Evolutionary conservation across 2,329 filamentous ascomycete genomes (phyloP).

Genomic region (Pseudogymnoascus sp.): DNA sequence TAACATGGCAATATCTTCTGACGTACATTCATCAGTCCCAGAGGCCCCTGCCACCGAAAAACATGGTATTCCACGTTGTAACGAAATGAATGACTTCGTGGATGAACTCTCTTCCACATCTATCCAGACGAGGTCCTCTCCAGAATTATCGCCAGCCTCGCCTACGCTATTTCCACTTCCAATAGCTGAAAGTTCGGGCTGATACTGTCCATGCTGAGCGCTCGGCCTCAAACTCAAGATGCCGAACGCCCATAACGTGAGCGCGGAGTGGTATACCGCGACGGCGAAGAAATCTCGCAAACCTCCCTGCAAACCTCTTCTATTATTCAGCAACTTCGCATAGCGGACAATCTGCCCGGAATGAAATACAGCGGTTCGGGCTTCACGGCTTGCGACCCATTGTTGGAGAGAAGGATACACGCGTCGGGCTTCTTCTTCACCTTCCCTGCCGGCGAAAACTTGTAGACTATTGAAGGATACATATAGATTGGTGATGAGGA

Average conservation of each 20-base stretch:
- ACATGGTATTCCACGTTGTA: slow-evolving; percentile 44
- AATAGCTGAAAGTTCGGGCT: slow-evolving; percentile 23
- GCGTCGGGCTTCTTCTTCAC: slow-evolving; percentile 54
- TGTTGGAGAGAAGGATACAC: slow-evolving; percentile 50
- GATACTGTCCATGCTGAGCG: slow-evolving; percentile 21
- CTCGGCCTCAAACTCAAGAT: slow-evolving; percentile 42
- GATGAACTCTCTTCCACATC: slow-evolving; percentile 47
- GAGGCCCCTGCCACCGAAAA: slow-evolving; percentile 28
- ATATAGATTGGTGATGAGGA: slow-evolving; percentile 56
- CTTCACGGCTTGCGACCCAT: slow-evolving; percentile 48
- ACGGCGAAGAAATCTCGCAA: slow-evolving; percentile 61
- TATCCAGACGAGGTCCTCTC: slow-evolving; percentile 38
- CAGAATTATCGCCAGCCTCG: slow-evolving; percentile 11
- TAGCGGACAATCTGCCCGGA: slow-evolving; percentile 59
- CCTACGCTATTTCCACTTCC: slow-evolving; percentile 24
- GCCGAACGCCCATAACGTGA: slow-evolving; percentile 63
- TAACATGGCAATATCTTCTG: slow-evolving; percentile 26
- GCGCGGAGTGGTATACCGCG: slow-evolving; percentile 58
- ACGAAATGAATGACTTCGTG: slow-evolving; percentile 48
- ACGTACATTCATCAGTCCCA: slow-evolving; percentile 29
- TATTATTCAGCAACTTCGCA: slow-evolving; percentile 39
- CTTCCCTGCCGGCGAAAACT: slow-evolving; percentile 59
- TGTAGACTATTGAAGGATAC: slow-evolving; percentile 58
- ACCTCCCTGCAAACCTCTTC: slow-evolving; percentile 34
- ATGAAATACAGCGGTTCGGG: slow-evolving; percentile 56